Evolutionary conservation across 768 basidiomycete species (phyloP).

Genomic region (Tubosaeta sp.): DNA sequence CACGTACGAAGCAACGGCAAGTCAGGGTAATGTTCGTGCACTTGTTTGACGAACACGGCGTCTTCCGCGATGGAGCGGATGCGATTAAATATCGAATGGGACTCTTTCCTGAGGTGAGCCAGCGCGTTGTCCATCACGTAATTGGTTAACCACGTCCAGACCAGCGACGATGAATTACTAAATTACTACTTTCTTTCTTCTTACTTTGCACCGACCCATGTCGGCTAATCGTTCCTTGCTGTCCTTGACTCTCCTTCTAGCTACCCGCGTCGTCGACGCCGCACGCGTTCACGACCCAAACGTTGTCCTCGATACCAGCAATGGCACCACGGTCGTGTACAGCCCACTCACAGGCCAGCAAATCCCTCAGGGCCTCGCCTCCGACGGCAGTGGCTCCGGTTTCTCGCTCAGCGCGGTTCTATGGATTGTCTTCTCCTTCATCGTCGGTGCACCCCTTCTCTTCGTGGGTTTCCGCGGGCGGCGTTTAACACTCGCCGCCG

Average conservation of each 20-base stretch:
- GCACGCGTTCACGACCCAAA: conserved; percentile 26
- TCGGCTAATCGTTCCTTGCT: conserved; percentile 19
- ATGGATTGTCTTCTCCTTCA: conserved; percentile 54
- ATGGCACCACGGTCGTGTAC: conserved; percentile 42
- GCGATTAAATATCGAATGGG: conserved; percentile 79
- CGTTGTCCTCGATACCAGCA: conserved; percentile 21
- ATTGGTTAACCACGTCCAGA: neutral
- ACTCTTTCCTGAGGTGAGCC: conserved; percentile 59
- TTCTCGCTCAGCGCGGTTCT: conserved; percentile 48
- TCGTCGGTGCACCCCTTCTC: conserved; percentile 51
- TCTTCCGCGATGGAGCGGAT: conserved; percentile 84
- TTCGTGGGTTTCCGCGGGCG: conserved; percentile 54
- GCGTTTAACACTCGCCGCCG: conserved; percentile 52
- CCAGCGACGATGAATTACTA: neutral
- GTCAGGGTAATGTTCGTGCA: conserved; percentile 44
- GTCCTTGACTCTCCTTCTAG: conserved; percentile 15
- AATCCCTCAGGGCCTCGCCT: conserved; percentile 51
- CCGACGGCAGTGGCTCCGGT: conserved; percentile 54
- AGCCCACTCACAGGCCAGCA: conserved; percentile 39
- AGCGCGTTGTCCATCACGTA: conserved; percentile 30
- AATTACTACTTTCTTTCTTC: conserved; percentile 8
- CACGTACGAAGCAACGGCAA: conserved; percentile 56
- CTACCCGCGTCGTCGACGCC: conserved; percentile 9
- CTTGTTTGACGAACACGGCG: conserved; percentile 57
- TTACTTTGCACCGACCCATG: conserved; percentile 20